phyloP scores from a whole-genome alignment of 345 rosid genomes.

The Hibiscus trionum region DNA sequence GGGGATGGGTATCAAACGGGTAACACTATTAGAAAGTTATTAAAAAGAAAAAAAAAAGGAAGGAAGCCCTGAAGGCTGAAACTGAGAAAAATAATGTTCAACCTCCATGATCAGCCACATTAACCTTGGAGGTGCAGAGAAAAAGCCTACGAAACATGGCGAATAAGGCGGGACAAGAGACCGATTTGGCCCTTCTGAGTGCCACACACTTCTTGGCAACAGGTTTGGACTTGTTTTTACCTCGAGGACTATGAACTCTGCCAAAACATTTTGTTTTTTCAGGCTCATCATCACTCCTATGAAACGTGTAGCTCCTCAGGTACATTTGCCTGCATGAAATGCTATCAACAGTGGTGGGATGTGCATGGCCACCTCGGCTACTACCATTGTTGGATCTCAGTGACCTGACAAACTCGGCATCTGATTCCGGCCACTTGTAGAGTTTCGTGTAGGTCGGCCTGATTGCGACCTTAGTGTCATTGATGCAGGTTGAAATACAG shows the following conservation, averaged over 20 bases:
- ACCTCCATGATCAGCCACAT: slow-evolving; percentile 33
- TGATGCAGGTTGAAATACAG: slow-evolving; percentile 71
- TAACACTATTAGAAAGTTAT: neutral
- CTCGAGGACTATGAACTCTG: slow-evolving; percentile 12
- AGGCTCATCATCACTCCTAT: slow-evolving; percentile 29
- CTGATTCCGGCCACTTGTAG: slow-evolving; percentile 72
- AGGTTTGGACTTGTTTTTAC: too few relatives aligned
- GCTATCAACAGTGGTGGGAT: slow-evolving; percentile 59
- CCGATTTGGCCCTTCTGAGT: neutral
- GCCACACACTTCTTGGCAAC: slow-evolving; percentile 2
- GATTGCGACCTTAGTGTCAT: slow-evolving; percentile 59
- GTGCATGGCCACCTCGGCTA: slow-evolving; percentile 9
- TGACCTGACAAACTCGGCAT: slow-evolving; percentile 54
- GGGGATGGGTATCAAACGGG: too few relatives aligned
- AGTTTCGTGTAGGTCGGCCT: slow-evolving; percentile 58
- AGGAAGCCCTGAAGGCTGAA: neutral
- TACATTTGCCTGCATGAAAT: slow-evolving; percentile 83
- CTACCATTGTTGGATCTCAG: slow-evolving; percentile 19
- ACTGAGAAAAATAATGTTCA: neutral
- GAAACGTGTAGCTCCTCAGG: slow-evolving; percentile 74
- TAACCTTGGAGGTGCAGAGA: slow-evolving; percentile 46
- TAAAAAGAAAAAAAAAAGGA: neutral
- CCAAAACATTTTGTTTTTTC: slow-evolving; percentile 44
- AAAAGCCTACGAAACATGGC: slow-evolving; percentile 44
- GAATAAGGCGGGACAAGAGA: slow-evolving; percentile 13